Percentiles rank a stretch among this genome's conserved stretches.
phyloP scores from a whole-genome alignment of 1,284 basidiomycete species.

The Irpex sp. region DNA sequence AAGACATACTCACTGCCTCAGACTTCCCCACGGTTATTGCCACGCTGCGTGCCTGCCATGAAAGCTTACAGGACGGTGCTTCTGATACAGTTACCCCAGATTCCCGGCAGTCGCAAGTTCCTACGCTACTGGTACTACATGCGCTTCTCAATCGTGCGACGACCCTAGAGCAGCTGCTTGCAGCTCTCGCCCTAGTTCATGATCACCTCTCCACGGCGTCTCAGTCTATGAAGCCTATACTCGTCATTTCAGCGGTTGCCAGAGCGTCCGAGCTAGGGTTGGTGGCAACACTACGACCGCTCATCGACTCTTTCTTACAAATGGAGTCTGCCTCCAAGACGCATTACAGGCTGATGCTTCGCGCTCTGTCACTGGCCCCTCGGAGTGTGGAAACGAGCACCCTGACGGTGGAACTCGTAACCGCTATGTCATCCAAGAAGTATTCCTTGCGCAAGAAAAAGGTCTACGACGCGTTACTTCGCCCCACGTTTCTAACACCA shows the following conservation, averaged over 20 bases:
- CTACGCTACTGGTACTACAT: not conserved
- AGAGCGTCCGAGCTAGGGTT: slow-evolving; percentile 48
- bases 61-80: not conserved
- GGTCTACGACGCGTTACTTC: slow-evolving; percentile 42
- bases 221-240: not conserved
- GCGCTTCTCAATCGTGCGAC: not conserved
- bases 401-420: slow-evolving; percentile 39
- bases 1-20: not conserved
- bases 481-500: slow-evolving; percentile 44
- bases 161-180: not conserved
- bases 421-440: slow-evolving; percentile 39
- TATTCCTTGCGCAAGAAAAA: slow-evolving; percentile 37
- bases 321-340: slow-evolving; percentile 22
- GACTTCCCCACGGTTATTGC: not conserved
- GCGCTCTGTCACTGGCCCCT: slow-evolving; percentile 42
- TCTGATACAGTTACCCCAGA: not conserved
- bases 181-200: not conserved
- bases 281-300: slow-evolving; percentile 35
- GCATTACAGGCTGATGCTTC: slow-evolving; percentile 56
- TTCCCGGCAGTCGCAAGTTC: not conserved
- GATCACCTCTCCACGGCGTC: not conserved
- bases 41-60: too few relatives aligned
- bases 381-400: slow-evolving; percentile 38
- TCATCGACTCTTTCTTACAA: slow-evolving; percentile 39
- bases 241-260: slow-evolving; percentile 45